Conservation (phyloP, 2,329 filamentous ascomycete species). For the Fusarium phyllophilum region DNA sequence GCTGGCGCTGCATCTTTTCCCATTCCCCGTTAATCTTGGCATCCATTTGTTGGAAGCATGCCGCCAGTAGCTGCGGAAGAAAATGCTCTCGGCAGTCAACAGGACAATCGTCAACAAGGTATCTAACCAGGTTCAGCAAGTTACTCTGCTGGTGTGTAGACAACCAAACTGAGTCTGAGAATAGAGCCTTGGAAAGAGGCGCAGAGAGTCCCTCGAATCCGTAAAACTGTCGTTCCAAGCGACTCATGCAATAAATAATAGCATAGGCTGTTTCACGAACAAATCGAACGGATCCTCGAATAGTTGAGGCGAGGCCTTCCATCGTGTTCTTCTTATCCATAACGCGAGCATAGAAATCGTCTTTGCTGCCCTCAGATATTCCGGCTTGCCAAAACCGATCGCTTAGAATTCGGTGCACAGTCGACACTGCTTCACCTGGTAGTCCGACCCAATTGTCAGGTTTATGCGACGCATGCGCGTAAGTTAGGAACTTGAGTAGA, state of each 20-base stretch:
- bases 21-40: slow-evolving; percentile 88
- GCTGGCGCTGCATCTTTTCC: slow-evolving; percentile 75
- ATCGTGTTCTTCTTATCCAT: slow-evolving; percentile 88
- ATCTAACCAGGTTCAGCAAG: slow-evolving; percentile 87
- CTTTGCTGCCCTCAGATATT: slow-evolving; percentile 93
- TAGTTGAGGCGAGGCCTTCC: slow-evolving; percentile 93
- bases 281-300: slow-evolving; percentile 87
- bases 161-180: slow-evolving; percentile 81
- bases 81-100: slow-evolving; percentile 80
- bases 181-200: slow-evolving; percentile 85
- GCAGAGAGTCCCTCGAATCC: slow-evolving; percentile 85
- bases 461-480: slow-evolving; percentile 93
- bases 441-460: slow-evolving; percentile 83
- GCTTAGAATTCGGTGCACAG: slow-evolving; percentile 85
- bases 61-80: slow-evolving; percentile 82
- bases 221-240: slow-evolving; percentile 88
- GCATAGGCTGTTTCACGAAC: slow-evolving; percentile 95
- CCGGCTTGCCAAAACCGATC: slow-evolving; percentile 99
- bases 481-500: slow-evolving; percentile 84
- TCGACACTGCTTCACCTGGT: slow-evolving; percentile 76
- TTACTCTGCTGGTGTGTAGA: slow-evolving; percentile 95
- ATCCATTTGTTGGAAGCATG: slow-evolving; percentile 88
- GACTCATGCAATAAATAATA: slow-evolving; percentile 92
- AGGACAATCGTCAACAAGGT: slow-evolving; percentile 92
- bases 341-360: slow-evolving; percentile 95